Evolutionary conservation across 1,284 basidiomycete genomes (phyloP), one percentile per base, ranked within the genome.

Genomic region (Leccinum huronense): DNA sequence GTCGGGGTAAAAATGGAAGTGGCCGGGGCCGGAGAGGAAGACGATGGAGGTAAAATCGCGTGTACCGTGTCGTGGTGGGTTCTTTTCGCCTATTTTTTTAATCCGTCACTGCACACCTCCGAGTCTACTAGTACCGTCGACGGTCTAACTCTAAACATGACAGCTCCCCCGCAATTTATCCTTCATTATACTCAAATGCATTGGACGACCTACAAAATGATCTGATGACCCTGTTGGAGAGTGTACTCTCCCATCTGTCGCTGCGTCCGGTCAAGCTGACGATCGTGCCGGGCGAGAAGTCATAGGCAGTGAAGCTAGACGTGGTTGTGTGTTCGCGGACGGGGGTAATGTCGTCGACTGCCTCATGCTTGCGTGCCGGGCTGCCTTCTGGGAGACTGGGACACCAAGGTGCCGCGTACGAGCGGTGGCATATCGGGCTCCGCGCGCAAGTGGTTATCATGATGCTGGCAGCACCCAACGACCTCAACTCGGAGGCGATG

Each of bases 61-160:
- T 91, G 88, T 73, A 81, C 80, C 14, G 90, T 93, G 19, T 84
- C 86, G 67, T 93, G 91, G 91, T 93, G 76, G 71, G 87, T 80
- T 56, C 63, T n/a, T 59, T 54, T 14, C 13, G 10, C 13, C 14
- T 16, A 14, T n/a, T n/a, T 10, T 51, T 51, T 48, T 3, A 6
- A 19, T 55, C 60, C 33, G 33, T 31, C 9, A 9, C 14, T 30
- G 2, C 45, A 48, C 45, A 48, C n/a, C 42, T 45, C 42, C n/a
- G 42, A 19, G 45, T 19, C 19, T 40, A 40, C 36, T 36, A 36
- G 38, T 48, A 48, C 45, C 14, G 19, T 19, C n/a, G n/a, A 48
- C 19, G 7, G 13, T 23, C 48, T 51, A 23, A 51, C 48, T 23
- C 7, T 23, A 4, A 27, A 23, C 48, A 51, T 55, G 30, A 10